Percentiles rank a stretch among this genome's conserved stretches.
phyloP scores from a whole-genome alignment of 2,329 filamentous ascomycete species.

The Botrytis cinerea region DNA sequence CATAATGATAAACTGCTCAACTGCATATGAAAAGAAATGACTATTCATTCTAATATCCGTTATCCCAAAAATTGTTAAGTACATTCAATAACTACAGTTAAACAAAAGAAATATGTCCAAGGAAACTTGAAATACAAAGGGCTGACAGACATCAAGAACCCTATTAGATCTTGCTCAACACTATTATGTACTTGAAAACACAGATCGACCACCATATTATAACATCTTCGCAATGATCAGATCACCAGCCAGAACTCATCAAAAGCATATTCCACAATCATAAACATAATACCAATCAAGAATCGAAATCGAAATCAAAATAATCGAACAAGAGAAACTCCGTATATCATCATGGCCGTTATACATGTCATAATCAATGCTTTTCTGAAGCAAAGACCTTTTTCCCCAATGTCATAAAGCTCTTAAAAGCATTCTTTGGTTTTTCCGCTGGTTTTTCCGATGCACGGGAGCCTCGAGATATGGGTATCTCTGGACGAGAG shows the following conservation, averaged over 20 bases:
- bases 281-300: constrained; percentile 22
- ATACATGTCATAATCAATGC: constrained; percentile 5
- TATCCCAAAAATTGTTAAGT: constrained; percentile 14
- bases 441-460: constrained; percentile 16
- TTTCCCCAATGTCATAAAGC: constrained; percentile 21
- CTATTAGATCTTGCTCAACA: constrained; percentile 8
- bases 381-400: constrained; percentile 25
- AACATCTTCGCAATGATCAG: constrained; percentile 11
- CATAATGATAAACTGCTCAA: not conserved
- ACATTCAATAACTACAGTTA: constrained; percentile 17
- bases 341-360: constrained; percentile 8
- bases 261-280: constrained; percentile 13
- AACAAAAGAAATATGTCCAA: constrained; percentile 5
- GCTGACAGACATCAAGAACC: constrained; percentile 4
- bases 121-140: constrained; percentile 19
- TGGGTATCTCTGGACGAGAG: constrained; percentile 13
- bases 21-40: not conserved
- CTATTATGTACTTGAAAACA: constrained; percentile 7
- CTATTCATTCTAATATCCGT: constrained; percentile 15
- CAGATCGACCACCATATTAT: constrained; percentile 13
- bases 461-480: constrained; percentile 4
- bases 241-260: constrained; percentile 5
- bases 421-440: constrained; percentile 22
- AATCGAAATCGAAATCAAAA: constrained; percentile 18
- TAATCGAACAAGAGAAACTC: constrained; percentile 17